Conservation (phyloP, 179 eudicot genomes). For the Silene coronaria region DNA sequence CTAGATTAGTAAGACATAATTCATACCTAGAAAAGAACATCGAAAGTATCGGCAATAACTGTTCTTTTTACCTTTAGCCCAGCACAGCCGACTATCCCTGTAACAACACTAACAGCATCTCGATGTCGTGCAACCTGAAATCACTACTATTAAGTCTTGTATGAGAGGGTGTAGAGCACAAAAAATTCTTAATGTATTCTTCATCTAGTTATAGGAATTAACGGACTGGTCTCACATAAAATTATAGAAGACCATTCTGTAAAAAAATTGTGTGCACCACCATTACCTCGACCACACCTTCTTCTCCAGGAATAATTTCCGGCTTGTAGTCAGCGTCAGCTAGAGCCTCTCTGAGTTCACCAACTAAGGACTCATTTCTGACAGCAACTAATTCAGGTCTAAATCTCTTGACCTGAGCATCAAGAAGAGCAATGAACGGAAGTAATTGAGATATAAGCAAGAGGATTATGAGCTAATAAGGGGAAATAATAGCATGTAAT, state of each 20-base stretch:
- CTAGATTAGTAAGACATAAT: neutral
- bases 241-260: neutral
- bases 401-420: slow-evolving; percentile 64
- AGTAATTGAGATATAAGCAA: slow-evolving; percentile 4
- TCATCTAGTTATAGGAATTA: too few relatives aligned
- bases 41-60: neutral
- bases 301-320: slow-evolving; percentile 92
- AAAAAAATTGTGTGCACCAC: neutral
- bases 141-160: neutral
- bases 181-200: too few relatives aligned
- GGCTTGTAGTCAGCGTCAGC: slow-evolving; percentile 75
- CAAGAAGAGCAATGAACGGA: neutral
- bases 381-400: slow-evolving; percentile 82
- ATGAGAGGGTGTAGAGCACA: neutral
- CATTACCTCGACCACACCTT: slow-evolving; percentile 83
- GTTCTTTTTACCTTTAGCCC: slow-evolving; percentile 65
- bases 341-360: slow-evolving; percentile 88
- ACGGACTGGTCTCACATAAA: too few relatives aligned
- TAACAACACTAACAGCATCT: slow-evolving; percentile 85
- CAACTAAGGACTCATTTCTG: slow-evolving; percentile 62
- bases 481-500: neutral
- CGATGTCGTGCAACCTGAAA: slow-evolving; percentile 98
- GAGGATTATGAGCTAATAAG: neutral
- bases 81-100: slow-evolving; percentile 99
- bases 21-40: slow-evolving; percentile 1